These are phyloP conservation scores for Globomyces pollinis-pini DNA, from an alignment of 192 early-diverging fungal species.

Conservation along the genomic window DNA sequence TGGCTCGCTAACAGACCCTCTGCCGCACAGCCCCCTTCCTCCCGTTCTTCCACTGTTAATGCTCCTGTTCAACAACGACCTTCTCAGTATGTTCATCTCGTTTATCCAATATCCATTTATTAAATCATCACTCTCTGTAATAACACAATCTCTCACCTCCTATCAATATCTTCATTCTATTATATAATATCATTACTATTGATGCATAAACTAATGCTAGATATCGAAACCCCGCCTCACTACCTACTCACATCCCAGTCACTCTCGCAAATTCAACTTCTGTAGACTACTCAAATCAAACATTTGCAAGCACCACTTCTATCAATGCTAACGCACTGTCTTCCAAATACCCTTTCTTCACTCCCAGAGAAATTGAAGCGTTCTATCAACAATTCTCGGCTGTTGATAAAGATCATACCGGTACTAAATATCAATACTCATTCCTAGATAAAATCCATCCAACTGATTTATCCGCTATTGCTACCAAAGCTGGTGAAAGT, in stretches of 20 bases:
- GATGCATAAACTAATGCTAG: neutral
- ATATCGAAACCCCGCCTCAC: constrained; percentile 1
- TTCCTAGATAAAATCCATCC: constrained; percentile 34
- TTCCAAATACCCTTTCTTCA: constrained; percentile 39
- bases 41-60: no score
- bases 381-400: constrained; percentile 41
- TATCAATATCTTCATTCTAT: neutral
- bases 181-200: neutral
- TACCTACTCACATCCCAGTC: constrained; percentile 6
- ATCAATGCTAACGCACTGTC: constrained; percentile 32
- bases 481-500: constrained; percentile 42
- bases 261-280: neutral
- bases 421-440: neutral
- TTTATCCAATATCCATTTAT: neutral
- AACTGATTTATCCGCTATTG: constrained; percentile 34
- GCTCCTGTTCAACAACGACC: no score
- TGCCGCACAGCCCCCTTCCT: neutral
- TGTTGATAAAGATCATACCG: constrained; percentile 32
- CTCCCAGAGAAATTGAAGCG: constrained; percentile 40
- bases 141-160: neutral
- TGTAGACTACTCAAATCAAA: constrained; percentile 2
- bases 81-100: no score
- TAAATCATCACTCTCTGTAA: neutral
- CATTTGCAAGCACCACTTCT: constrained; percentile 16
- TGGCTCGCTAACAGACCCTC: constrained; percentile 7